Evolutionary conservation across 108 stramenopile genomes (phyloP).

Genomic region (Fistulifera pelliculosa): DNA sequence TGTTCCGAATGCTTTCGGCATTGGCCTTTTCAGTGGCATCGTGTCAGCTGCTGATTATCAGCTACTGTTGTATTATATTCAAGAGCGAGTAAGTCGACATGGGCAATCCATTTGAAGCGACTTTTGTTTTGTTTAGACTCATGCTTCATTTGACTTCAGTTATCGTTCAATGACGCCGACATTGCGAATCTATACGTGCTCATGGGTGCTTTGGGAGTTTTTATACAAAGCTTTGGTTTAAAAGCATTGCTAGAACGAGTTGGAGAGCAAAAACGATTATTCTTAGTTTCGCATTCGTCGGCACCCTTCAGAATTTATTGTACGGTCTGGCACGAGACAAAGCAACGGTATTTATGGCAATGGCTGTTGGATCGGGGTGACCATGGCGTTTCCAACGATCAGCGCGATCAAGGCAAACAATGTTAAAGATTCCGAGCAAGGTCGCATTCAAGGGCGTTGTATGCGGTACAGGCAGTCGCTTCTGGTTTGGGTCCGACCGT

Average conservation of each 20-base stretch:
- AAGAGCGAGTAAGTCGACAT: too few relatives aligned
- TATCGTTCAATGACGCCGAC: slow-evolving; percentile 12
- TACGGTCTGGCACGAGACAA: slow-evolving; percentile 63
- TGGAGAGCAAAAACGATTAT: slow-evolving; percentile 61
- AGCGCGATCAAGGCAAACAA: slow-evolving; percentile 81
- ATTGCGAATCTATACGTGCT: slow-evolving; percentile 50
- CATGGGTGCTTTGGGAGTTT: slow-evolving; percentile 52
- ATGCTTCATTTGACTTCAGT: too few relatives aligned
- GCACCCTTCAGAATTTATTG: slow-evolving; percentile 34
- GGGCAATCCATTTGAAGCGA: too few relatives aligned
- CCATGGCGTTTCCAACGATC: slow-evolving; percentile 81
- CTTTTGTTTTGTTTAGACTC: too few relatives aligned
- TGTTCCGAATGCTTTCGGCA: slow-evolving; percentile 60
- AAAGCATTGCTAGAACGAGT: slow-evolving; percentile 59
- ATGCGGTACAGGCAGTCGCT: slow-evolving; percentile 67
- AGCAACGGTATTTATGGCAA: slow-evolving; percentile 45
- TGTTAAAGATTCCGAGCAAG: slow-evolving; percentile 66
- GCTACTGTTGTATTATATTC: slow-evolving; percentile 64
- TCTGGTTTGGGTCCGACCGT: slow-evolving; percentile 63
- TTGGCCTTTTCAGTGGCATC: slow-evolving; percentile 78
- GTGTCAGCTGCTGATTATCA: slow-evolving; percentile 53
- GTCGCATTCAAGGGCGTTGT: slow-evolving; percentile 83
- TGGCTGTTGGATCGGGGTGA: slow-evolving; percentile 36
- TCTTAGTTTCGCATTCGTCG: slow-evolving; percentile 39
- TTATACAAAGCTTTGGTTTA: slow-evolving; percentile 56